Evolutionary conservation across 352 stramenopile species (phyloP), one percentile per base, ranked within the genome.

Genomic region (Pythium sp.): DNA sequence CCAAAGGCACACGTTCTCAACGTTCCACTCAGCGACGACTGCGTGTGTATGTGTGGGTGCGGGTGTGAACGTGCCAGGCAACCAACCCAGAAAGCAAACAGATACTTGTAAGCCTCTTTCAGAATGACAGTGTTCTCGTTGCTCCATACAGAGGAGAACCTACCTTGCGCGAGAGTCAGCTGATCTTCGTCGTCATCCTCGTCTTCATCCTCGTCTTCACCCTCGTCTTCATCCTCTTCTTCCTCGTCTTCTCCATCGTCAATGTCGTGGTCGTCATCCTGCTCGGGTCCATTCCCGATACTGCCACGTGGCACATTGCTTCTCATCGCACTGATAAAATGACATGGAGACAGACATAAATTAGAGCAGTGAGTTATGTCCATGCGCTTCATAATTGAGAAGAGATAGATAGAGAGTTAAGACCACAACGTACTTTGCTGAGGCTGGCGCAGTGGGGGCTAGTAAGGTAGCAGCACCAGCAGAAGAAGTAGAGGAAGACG

Each of bases 1-100:
- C 86, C 86, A 94, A 1, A 92, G 65, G 36, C 84, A 94, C 2
- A 94, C 86, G 56, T 91, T 91, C 36, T 92, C 86, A n/a, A 93
- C 82, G 22, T 72, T 92, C 86, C 86, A 94, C 41, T 92, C 82
- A 1, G 79, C 78, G 12, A 94, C 84, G 15, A 92, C 86, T 89
- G 55, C 18, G 32, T 7, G 8, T 18, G 4, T 43, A 14, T 43
- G 12, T 41, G 36, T 18, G 14, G 14, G 12, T 36, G 32, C 8
- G 0, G 7, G 14, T 47, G 14, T 47, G 41, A 47, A 47, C 7
- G 15, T 1, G n/a, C 41, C 14, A n/a, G 20, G 7, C 14, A 41
- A 60, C 6, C 56, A 65, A 26, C 15, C 36, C 1, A 26, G 57
- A 36, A 43, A 30, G 28, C 34, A 56, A 2, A 28, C 12, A 32